Base-by-base conservation (phyloP, 2,329 filamentous ascomycete species). In the Beauveria varroae region DNA sequence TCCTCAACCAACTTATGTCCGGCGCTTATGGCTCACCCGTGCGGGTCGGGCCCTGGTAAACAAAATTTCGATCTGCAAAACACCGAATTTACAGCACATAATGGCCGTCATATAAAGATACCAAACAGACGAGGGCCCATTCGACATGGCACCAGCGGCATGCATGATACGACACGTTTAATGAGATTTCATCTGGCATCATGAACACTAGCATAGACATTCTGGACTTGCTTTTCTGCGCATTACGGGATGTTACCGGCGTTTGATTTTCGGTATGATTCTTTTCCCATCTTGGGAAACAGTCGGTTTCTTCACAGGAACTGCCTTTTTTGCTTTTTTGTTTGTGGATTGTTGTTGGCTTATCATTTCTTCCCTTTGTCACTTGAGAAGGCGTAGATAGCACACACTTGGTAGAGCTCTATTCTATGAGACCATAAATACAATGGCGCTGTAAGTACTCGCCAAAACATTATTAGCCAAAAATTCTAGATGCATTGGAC, bases 1-100 rank as follows among this genome's bases (percentile, higher is more conserved):
- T 87, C 51, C 75, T 86, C 34, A 83, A 84, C 68, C 84, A 87
- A 70, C 75, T 88, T 34, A 78, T 87, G 67, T 84, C 81, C 63
- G 84, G 84, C 50, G 79, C 80, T 4, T 87, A 85, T 64, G 81
- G 82, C 40, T 76, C 83, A 28, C 79, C 85, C 9, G 85, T 88
- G 28, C 77, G 80, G 56, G 85, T 87, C 62, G 85, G 85, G n/a
- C 82, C 81, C 16, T 86, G 81, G 81, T 86, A 81, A 70, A 59
- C 34, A n/a, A 47, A 8, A 56, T 14, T 47, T 20, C 47, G 51
- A 59, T 52, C 47, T 50, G 24, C 49, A 37, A 50, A 34, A 41
- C 51, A 49, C 54, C 49, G 18, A 61, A 46, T 56, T 61, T 49
- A 58, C 49, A 58, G 61, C 63, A 59, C 22, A 61, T 61, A 55